Base-by-base conservation (phyloP, 169 alveolate genomes). In the Eimeria brunetti region DNA sequence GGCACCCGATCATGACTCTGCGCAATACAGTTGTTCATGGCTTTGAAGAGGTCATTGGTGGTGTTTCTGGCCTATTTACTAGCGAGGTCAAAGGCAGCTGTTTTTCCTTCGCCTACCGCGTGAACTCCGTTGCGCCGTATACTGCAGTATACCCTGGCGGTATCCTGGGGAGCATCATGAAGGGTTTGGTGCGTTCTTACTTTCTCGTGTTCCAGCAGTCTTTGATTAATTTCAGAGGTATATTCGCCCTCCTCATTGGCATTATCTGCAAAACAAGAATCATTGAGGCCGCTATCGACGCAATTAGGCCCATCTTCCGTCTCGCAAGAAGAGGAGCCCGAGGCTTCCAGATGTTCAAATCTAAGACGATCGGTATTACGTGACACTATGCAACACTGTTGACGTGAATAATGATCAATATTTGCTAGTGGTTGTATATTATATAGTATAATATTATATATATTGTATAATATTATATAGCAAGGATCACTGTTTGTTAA, bases 81-180 rank as follows among this genome's bases (percentile, higher is more conserved):
- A 58, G 73, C 56, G 91, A 80, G 60, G 78, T 91, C 30, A 91
- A 60, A 49, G 51, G 71, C 33, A 78, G 95, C 89, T 91, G 95
- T 46, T 91, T 91, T 44, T 85, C 95, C 36, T n/a, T 91, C 30
- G 83, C 95, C 8, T 71, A 91, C 38, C 81, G 88, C 30, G 80
- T 76, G 80, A 56, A 71, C 76, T 33, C 75, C 73, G 20, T 91
- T 49, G 60, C 75, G 56, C 95, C 95, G 16, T 60, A 76, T 46
- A 46, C 91, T 18, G 76, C 24, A 5, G 91, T 80, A 14, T 91
- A 76, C 44, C 95, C 95, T 41, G 95, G 95, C 2, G 95, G 95
- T 30, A 91, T 91, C 60, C 85, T 91, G 14, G 95, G 95, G 36
- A 76, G 62, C 58, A 91, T 91, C 44, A 78, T 76, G 95, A 85